Evolutionary conservation across 495 filamentous ascomycete genomes (phyloP), one percentile per base, ranked within the genome.

Genomic region (Oidiodendron maius): DNA sequence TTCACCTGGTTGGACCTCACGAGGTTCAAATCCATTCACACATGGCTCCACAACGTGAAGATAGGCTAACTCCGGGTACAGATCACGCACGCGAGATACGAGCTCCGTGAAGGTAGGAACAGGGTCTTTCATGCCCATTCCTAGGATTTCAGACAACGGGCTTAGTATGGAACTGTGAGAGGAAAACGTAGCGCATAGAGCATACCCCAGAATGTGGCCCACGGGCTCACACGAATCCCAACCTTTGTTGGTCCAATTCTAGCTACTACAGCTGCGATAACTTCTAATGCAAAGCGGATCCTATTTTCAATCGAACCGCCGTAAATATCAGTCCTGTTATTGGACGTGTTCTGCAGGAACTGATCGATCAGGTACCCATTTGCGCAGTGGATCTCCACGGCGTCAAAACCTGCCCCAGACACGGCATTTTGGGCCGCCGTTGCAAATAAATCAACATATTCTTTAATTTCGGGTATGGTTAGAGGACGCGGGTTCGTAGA

Each of bases 281-380:
- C 72, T 60, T 88, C 83, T 12, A 86, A 40, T 6, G 70, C 68
- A 48, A 91, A 83, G n/a, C 78, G 75, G n/a, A 75, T 69, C 8
- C 87, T 71, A 48, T 84, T 84, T 67, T 86, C 83, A 22, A 87
- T 64, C 49, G 75, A 82, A n/a, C 84, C 84, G 21, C 85, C 85
- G 58, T 79, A 89, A 17, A 47, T 38, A 59, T 89, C 85, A 3
- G 70, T 79, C 1, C 86, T 76, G 55, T 67, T 58, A 64, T 89
- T 89, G 55, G 57, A 61, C 12, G 56, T 69, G 53, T 82, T 77
- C 53, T 85, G 83, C 2, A 66, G 69, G 61, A 89, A 89, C 64
- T 89, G 85, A 52, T 89, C 83, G 40, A 87, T 65, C 26, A 89
- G 65, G 60, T 87, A 88, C 4, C 84, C 86, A 51, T 89, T 88